Evolutionary conservation across 192 early-diverging fungal species (phyloP), one percentile per base, ranked within the genome.

Genomic region (Coemansia sp.): DNA sequence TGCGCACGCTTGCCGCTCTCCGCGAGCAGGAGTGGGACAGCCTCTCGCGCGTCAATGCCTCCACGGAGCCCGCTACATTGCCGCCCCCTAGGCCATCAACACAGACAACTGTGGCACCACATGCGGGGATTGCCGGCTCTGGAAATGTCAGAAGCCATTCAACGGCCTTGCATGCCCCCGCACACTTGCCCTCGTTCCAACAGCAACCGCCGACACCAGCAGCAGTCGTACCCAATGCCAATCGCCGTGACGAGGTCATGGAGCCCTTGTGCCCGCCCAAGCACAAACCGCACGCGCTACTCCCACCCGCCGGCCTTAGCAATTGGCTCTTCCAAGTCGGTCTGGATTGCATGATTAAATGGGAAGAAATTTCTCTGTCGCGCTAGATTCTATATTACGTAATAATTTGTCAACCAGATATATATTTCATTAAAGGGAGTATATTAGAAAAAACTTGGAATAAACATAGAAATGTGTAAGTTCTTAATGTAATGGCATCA

Each of bases 251-350:
- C 39, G 78, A 81, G 57, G 73, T 67, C 11, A 63, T 81, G 63
- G 78, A 81, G 61, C 78, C 73, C 1, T 40, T 81, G 11, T 67
- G 67, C 17, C 78, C 70, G 0, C 16, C 54, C 24, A 57, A 57
- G 54, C 54, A 14, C 33, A 57, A 57, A 16, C 33, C 54, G 5
- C 54, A 31, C 11, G 34, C 16, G 0, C 31, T 57, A 10, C 31
- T 57, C 7, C 70, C 70, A 27, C 75, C 79, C 4, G 66, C 74
- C 5, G 79, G 79, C 1, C 54, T 82, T 3, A 69, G 68, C 71
- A 76, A 77, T 51, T 82, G 79, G 79, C 72, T 82, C 29, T 77
- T 77, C 42, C 79, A 82, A 42, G 71, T 74, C 3, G 79, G 79
- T 2, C 59, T 82, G 4, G 79, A 82, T 51, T 77, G 74, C 57